Base-by-base conservation (phyloP, 2,329 filamentous ascomycete species). In the Arthrobotrys sphaeroides region DNA sequence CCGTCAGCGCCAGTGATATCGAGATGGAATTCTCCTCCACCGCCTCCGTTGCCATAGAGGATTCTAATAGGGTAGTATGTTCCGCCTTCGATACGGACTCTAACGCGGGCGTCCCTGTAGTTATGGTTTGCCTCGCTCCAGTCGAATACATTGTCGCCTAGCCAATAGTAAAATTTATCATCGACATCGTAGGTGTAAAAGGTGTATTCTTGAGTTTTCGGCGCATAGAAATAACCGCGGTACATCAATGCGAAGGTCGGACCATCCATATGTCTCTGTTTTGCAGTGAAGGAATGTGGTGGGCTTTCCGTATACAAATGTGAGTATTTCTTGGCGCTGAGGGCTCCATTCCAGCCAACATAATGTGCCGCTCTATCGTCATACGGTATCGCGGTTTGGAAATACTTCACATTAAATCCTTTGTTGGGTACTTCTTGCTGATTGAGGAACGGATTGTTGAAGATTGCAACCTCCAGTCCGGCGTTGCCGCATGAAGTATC, bases 1-100 rank as follows among this genome's bases (percentile, higher is more conserved):
- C 57, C 57, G 31, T 61, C 57, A 33, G 20, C 57, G 20, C 57
- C 57, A 31, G 24, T 45, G 33, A 61, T 61, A 33, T 61, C 57
- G 22, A 61, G 6, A 42, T 61, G 16, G 57, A 36, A 61, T 28
- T 20, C 20, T 33, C 36, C 57, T 16, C 22, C 36, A 61, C 57
- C 57, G 20, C 57, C 57, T 22, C 57, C 57, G 42, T 61, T 61
- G 20, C 38, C 57, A 33, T 61, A 61, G 10, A 45, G 20, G 22
- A 61, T 42, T 28, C 57, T n/a, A 18, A 61, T 26, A 28, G 57
- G 57, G 43, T 47, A 47, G 28, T 47, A 47, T 47, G 43, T 47
- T 47, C 43, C 43, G 43, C 43, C 43, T 26, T 47, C 43, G 22
- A 47, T 47, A 47, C 22, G 20, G 43, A 47, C 43, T 26, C 20